phyloP scores from a whole-genome alignment of 495 filamentous ascomycete species.

The Penicillium longicatenatum region DNA sequence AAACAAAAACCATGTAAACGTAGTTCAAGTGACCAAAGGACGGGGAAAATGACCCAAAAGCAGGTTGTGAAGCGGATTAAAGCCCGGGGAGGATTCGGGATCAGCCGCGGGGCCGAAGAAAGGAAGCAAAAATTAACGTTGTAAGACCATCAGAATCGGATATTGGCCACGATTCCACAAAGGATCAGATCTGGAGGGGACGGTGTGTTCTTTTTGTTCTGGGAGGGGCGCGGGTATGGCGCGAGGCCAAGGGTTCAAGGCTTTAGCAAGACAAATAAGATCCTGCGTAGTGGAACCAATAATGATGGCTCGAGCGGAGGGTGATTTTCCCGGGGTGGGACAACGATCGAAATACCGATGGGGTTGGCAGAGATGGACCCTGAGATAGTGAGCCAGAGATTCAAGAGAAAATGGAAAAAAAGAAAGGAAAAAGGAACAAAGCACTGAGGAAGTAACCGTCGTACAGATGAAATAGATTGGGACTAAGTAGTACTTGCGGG shows the following conservation, averaged over 20 bases:
- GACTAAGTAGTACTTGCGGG: neutral
- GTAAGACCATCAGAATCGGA: constrained; percentile 16
- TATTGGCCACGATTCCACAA: constrained; percentile 11
- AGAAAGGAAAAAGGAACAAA: constrained; percentile 6
- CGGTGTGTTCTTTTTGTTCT: constrained; percentile 22
- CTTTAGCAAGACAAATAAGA: constrained; percentile 19
- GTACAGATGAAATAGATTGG: constrained; percentile 20
- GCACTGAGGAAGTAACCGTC: constrained; percentile 18
- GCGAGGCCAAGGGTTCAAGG: constrained; percentile 12
- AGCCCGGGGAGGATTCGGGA: constrained; percentile 9
- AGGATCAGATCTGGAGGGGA: constrained; percentile 17
- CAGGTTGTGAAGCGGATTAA: constrained; percentile 6
- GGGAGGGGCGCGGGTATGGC: constrained; percentile 23
- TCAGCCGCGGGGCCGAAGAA: constrained; percentile 6
- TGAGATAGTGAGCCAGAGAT: constrained; percentile 7
- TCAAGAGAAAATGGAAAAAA: constrained; percentile 3
- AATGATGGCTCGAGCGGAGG: constrained; percentile 10
- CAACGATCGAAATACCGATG: constrained; percentile 23
- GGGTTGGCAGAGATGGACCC: constrained; percentile 24
- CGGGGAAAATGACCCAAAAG: neutral
- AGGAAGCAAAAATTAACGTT: constrained; percentile 3
- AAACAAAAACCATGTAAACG: neutral
- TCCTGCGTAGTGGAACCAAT: constrained; percentile 12
- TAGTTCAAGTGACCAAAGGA: neutral
- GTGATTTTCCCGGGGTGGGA: constrained; percentile 30